Percentiles rank a stretch among this genome's conserved stretches.
phyloP scores from a whole-genome alignment of 768 basidiomycete species.

The Serendipita sp. region DNA sequence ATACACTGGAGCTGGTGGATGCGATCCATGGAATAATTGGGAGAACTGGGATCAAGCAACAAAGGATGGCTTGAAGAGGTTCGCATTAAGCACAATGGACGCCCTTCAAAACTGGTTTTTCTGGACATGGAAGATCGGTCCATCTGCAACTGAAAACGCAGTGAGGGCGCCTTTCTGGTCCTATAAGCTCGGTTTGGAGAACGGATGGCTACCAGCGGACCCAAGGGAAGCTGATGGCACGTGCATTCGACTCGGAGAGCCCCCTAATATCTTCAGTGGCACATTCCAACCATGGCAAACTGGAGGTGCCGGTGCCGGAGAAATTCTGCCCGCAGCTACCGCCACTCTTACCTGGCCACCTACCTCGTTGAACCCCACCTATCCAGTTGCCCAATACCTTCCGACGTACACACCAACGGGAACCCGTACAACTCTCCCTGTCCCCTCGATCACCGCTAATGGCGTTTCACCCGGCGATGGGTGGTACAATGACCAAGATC shows the following conservation, averaged over 20 bases:
- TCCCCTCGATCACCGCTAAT: constrained; percentile 34
- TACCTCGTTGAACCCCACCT: constrained; percentile 12
- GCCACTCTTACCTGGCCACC: constrained; percentile 40
- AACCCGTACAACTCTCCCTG: constrained; percentile 38
- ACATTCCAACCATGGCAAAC: constrained; percentile 51
- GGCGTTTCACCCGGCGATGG: constrained; percentile 7
- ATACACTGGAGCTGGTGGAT: constrained; percentile 31
- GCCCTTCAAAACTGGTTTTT: constrained; percentile 53
- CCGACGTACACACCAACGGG: constrained; percentile 55
- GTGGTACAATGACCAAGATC: constrained; percentile 3
- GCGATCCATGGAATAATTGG: constrained; percentile 32
- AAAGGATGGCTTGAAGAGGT: constrained; percentile 37
- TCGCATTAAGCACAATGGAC: constrained; percentile 47
- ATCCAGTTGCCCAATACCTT: constrained; percentile 19
- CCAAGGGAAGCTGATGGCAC: constrained; percentile 63
- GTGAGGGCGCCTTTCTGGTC: constrained; percentile 82
- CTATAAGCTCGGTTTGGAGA: constrained; percentile 75
- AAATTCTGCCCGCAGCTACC: constrained; percentile 28
- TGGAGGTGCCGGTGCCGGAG: constrained; percentile 41
- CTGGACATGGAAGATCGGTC: constrained; percentile 64
- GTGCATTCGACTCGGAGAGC: constrained; percentile 35
- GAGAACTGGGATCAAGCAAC: constrained; percentile 35
- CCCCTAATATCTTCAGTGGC: constrained; percentile 35
- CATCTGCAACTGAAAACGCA: constrained; percentile 41
- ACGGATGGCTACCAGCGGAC: constrained; percentile 89